Evolutionary conservation across 768 basidiomycete genomes (phyloP).

Genomic region (Harrya chromipes): DNA sequence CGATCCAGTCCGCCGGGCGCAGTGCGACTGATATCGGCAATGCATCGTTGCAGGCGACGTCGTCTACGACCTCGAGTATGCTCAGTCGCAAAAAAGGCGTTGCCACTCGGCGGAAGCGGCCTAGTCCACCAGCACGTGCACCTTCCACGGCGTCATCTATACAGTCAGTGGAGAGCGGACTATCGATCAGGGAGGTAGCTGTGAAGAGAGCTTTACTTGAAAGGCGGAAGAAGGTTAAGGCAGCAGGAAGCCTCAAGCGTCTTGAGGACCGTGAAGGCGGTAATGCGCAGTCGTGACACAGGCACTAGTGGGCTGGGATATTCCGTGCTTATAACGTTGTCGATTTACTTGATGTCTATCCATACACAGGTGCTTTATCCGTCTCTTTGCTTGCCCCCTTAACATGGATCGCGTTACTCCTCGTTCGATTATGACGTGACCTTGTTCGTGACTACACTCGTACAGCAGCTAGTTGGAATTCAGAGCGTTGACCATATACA

Average conservation of each 20-base stretch:
- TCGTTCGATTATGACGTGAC: too few species aligned
- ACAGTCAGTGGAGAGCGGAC: conserved; percentile 20
- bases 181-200: conserved; percentile 21
- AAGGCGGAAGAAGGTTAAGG: conserved; percentile 23
- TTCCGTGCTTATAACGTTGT: background rate
- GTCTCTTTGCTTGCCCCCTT: too few species aligned
- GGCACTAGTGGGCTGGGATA: background rate
- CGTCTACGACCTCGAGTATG: conserved; percentile 15
- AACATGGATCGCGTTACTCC: too few species aligned
- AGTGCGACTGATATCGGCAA: background rate
- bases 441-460: too few species aligned
- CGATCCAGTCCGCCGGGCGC: conserved; percentile 9
- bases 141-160: conserved; percentile 28
- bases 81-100: conserved; percentile 22
- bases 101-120: conserved; percentile 16
- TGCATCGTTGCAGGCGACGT: background rate
- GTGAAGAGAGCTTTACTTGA: conserved; percentile 27
- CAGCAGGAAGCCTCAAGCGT: conserved; percentile 1
- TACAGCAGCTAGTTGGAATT: too few species aligned
- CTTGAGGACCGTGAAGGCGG: background rate
- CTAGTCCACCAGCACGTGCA: conserved; percentile 16
- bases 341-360: too few species aligned
- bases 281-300: background rate
- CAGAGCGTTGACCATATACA: too few species aligned
- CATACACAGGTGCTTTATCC: too few species aligned